A percentile compares a stretch with the other conserved stretches of the same genome.
These are phyloP conservation scores for Pythium aphanidermatum DNA, from an alignment of 352 stramenopile species.

Conservation along the genomic window DNA sequence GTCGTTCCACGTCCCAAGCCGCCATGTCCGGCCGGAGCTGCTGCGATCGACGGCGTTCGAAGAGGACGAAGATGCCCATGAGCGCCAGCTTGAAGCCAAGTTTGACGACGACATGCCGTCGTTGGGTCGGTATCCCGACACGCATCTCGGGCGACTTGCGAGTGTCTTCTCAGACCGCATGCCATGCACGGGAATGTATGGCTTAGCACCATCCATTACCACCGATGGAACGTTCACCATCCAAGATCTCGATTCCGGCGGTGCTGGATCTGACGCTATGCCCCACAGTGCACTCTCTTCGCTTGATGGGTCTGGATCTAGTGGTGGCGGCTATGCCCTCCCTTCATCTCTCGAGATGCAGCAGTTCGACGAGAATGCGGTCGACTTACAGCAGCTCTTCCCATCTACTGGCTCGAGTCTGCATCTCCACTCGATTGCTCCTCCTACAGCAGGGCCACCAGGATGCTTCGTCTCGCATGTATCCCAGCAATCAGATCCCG, in stretches of 20 bases:
- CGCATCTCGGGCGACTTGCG: slow-evolving; percentile 12
- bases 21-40: slow-evolving; percentile 5
- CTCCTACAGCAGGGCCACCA: neutral
- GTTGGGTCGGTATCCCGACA: slow-evolving; percentile 5
- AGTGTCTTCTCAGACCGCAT: slow-evolving; percentile 21
- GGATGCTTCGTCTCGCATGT: neutral
- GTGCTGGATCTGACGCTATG: neutral
- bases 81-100: slow-evolving; percentile 10
- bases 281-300: neutral
- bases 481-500: slow-evolving; percentile 4
- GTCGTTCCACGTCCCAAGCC: slow-evolving; percentile 4
- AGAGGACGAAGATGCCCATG: no score
- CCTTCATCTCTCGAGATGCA: slow-evolving; percentile 15
- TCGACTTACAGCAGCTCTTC: slow-evolving; percentile 25
- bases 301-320: neutral
- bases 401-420: neutral
- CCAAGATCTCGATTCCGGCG: slow-evolving; percentile 2
- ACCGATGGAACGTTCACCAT: slow-evolving; percentile 9
- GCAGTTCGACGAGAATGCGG: slow-evolving; percentile 14
- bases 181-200: slow-evolving; percentile 20
- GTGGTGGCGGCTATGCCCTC: slow-evolving; percentile 1
- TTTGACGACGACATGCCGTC: neutral
- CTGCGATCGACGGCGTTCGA: slow-evolving; percentile 2
- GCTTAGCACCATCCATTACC: neutral
- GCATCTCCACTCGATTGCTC: neutral